Base-by-base conservation (phyloP, 1,139 yeast genomes). In the Pichia sp. region DNA sequence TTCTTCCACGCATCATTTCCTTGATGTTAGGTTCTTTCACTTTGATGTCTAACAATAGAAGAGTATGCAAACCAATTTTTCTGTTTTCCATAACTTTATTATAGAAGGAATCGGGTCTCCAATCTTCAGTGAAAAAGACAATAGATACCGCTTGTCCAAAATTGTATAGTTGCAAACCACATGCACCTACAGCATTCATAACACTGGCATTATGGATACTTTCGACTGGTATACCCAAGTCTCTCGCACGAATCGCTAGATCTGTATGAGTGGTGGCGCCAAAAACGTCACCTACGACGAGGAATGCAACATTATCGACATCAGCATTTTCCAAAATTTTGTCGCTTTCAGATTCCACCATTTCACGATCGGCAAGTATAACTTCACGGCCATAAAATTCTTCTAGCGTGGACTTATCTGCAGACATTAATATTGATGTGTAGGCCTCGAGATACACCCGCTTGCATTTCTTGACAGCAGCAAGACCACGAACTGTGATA, bases 231-330 rank as follows among this genome's bases (percentile, higher is more conserved):
- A 93, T 88, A 1, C 81, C 82, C 57, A 84, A 75, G 68, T 87
- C 96, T 61, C 96, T 79, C 36, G 98, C 98, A 62, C 99, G 76
- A 54, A 93, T 79, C 41, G 90, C 89, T 58, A 93, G 76, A 71
- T 93, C 99, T 0, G 97, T 89, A 69, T 93, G 99, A 0, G 99
- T 93, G 4, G 99, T 93, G 42, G 99, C 99, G 34, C 99, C 99
- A 67, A 89, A 91, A 36, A 95, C 96, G 67, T 93, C 99, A 40
- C 99, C 99, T 25, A 93, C 99, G 19, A 93, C 99, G 60, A 93
- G 74, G 63, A 93, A 90, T 1, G 97, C 98, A 66, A 93, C 78
- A 66, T 90, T 96, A 51, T 87, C 93, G 21, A 69, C 73, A 44
- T 86, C 81, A 0, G 96, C 97, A 52, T 80, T 85, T 26, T 75